Evolutionary conservation across 2,329 filamentous ascomycete species (phyloP), one percentile per base, ranked within the genome.

Genomic region (Hymenoscyphus scutula): DNA sequence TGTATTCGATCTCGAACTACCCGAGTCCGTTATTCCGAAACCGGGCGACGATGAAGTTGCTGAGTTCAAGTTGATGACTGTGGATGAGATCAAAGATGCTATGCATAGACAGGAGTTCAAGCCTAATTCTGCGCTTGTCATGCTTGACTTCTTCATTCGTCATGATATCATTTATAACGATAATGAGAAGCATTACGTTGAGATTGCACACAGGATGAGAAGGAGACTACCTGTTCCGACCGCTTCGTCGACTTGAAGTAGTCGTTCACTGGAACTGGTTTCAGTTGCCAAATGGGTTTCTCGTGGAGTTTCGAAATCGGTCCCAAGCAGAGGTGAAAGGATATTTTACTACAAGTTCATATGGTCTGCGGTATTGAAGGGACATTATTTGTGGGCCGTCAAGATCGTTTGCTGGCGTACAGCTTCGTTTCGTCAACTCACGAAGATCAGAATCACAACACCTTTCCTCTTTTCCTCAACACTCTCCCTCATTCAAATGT

Each of bases 71-170:
- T 77, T 93, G 66, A 86, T 88, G 85, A 81, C 76, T 10, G 79
- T 92, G 11, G 73, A 74, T 0, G 77, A 83, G 70, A 84, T 93
- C 4, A 81, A 85, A 72, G 72, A 77, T 59, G 84, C 86, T 1
- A 79, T 96, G 78, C 76, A 80, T 19, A 79, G 78, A 17, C 86
- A 86, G 2, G 85, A 91, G 73, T 96, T 96, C 78, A 96, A 96
- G 79, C 89, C 92, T 0, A 95, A 96, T 71, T 92, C 91, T 69
- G 87, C 89, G 29, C 73, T 89, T 32, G 87, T 94, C 56, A 79
- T 94, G 77, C 80, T 95, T 56, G 91, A 96, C 71, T 96, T 96
- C 74, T 85, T 96, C 69, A 78, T 96, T 54, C 78, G 92, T 27
- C 91, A 92, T 74, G 90, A 90, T 0, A 79, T 91, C 57, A 72